Evolutionary conservation across 2,329 filamentous ascomycete species (phyloP).

Genomic region (Knoxdaviesia proteae): DNA sequence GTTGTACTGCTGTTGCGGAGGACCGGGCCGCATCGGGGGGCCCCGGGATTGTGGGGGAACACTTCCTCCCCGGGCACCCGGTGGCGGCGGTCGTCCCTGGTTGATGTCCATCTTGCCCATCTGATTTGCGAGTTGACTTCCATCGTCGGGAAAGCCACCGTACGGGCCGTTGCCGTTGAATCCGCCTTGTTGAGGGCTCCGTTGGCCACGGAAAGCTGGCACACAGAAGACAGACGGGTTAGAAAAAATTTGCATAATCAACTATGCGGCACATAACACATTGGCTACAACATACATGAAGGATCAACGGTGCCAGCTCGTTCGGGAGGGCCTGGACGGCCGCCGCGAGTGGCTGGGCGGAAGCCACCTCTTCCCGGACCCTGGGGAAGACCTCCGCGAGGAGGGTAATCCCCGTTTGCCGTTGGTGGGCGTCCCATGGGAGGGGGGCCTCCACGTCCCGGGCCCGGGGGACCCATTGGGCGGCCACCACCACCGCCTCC

Average conservation of each 20-base stretch:
- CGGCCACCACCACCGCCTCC: constrained; percentile 2
- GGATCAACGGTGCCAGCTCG: constrained; percentile 5
- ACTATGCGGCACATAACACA: too few relatives aligned
- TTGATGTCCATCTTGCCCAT: constrained; percentile 12
- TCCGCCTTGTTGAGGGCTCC: constrained; percentile 1
- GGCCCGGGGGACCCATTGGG: constrained; percentile 12
- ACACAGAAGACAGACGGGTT: too few relatives aligned
- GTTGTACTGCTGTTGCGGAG: too few relatives aligned
- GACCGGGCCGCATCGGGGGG: too few relatives aligned
- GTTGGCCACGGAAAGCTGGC: too few relatives aligned
- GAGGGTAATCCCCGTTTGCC: constrained; percentile 17
- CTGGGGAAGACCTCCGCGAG: constrained; percentile 10
- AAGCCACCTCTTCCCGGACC: constrained; percentile 3
- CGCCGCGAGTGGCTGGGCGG: not conserved
- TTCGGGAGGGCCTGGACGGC: constrained; percentile 1
- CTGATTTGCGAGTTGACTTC: not conserved
- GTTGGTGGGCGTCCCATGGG: constrained; percentile 20
- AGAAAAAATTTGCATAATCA: too few relatives aligned
- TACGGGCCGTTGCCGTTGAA: constrained; percentile 2
- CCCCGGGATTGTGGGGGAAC: too few relatives aligned
- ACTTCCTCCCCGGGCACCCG: too few relatives aligned
- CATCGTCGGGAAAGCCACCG: not conserved
- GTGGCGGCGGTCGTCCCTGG: too few relatives aligned
- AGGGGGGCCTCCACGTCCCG: constrained; percentile 22
- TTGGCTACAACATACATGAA: constrained; percentile 4